Conservation (phyloP, 2,329 filamentous ascomycete species). For the Penicillium sp. region DNA sequence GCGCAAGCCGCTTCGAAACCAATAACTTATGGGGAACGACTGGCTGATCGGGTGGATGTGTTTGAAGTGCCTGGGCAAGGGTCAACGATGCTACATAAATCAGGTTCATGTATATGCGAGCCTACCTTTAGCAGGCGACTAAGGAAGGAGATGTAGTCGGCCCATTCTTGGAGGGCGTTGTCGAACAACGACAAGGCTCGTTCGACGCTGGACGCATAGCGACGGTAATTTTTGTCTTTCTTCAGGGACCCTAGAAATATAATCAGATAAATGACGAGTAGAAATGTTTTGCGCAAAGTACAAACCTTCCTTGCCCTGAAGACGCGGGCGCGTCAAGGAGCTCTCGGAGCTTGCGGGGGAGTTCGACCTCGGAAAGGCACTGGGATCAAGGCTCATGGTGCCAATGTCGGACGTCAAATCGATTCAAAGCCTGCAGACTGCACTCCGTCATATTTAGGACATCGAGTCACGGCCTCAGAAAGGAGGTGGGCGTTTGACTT, state of each 20-base stretch:
- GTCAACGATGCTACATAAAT: background rate
- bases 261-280: background rate
- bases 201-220: constrained; percentile 85
- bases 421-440: constrained; percentile 17
- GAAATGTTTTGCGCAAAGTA: background rate
- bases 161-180: constrained; percentile 93
- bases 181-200: constrained; percentile 86
- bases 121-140: constrained; percentile 80
- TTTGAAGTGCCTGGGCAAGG: constrained; percentile 68
- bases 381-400: constrained; percentile 43
- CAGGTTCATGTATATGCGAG: background rate
- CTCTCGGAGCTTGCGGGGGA: constrained; percentile 83
- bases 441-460: constrained; percentile 36
- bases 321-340: constrained; percentile 72
- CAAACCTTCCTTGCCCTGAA: constrained; percentile 71
- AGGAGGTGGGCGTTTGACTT: constrained; percentile 12
- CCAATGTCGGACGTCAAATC: constrained; percentile 26
- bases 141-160: constrained; percentile 96
- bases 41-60: constrained; percentile 65
- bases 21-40: constrained; percentile 74
- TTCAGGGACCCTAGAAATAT: constrained; percentile 34
- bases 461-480: constrained; percentile 19
- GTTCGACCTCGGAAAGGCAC: constrained; percentile 39
- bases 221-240: constrained; percentile 67
- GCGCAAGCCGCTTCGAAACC: constrained; percentile 84